These are phyloP conservation scores for Suillus americanus DNA, from an alignment of 768 basidiomycete genomes.

Conservation along the genomic window DNA sequence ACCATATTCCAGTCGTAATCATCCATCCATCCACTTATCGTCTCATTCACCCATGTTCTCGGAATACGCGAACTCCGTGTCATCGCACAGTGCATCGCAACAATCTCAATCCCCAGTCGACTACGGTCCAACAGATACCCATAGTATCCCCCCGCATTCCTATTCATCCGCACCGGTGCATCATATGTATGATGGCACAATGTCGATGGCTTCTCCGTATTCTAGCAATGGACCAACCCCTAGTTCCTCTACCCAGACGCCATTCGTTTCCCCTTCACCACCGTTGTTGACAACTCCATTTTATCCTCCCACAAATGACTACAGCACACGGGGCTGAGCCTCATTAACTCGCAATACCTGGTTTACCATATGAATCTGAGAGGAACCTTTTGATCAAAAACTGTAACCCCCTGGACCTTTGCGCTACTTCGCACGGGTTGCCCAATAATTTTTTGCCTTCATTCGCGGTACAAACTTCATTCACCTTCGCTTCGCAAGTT, in stretches of 20 bases:
- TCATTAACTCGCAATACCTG: constrained; percentile 15
- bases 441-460: constrained; percentile 6
- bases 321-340: constrained; percentile 8
- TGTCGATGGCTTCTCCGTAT: constrained; percentile 14
- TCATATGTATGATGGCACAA: constrained; percentile 14
- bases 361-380: constrained; percentile 15
- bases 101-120: constrained; percentile 12
- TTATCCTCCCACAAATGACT: constrained; percentile 21
- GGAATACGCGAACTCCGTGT: constrained; percentile 11
- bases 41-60: constrained; percentile 19
- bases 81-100: constrained; percentile 14
- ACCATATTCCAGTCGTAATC: constrained; percentile 15
- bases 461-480: constrained; percentile 23
- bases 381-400: constrained; percentile 10
- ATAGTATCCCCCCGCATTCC: constrained; percentile 14
- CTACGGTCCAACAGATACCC: constrained; percentile 12
- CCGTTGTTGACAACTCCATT: constrained; percentile 31
- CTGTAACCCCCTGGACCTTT: constrained; percentile 6
- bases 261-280: constrained; percentile 22
- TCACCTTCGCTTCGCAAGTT: neutral
- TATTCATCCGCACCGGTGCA: constrained; percentile 22
- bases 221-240: constrained; percentile 10
- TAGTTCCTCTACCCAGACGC: constrained; percentile 7
- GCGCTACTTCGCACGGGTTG: constrained; percentile 8
- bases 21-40: constrained; percentile 1